Conservation (phyloP, 75 land plant species). For the Gnetum montanum region DNA sequence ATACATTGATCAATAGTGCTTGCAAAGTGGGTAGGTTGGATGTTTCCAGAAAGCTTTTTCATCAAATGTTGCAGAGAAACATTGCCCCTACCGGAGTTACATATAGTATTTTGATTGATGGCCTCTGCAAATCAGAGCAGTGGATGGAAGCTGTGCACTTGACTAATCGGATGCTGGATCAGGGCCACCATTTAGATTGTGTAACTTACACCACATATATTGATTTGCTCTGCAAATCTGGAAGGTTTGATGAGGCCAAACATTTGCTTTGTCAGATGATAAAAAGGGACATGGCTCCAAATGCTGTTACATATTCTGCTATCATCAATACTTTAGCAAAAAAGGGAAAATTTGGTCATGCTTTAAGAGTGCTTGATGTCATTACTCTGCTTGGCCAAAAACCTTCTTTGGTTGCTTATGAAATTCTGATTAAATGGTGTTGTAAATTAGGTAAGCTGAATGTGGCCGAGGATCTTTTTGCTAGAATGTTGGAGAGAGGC, state of each 20-base stretch:
- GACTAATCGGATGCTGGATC: conserved; percentile 29
- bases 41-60: conserved; percentile 3
- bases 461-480: conserved; percentile 4
- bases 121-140: conserved; percentile 14
- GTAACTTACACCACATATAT: conserved; percentile 27
- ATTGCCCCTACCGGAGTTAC: conserved; percentile 5
- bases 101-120: conserved; percentile 11
- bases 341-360: neutral
- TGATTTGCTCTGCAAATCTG: conserved; percentile 3
- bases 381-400: neutral
- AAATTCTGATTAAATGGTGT: neutral
- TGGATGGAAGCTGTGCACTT: conserved; percentile 20
- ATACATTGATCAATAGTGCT: neutral
- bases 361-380: neutral
- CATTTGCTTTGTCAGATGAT: neutral
- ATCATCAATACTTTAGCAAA: conserved; percentile 6
- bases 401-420: neutral
- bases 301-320: conserved; percentile 3
- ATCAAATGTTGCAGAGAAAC: conserved; percentile 2
- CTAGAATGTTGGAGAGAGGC: neutral
- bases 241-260: neutral
- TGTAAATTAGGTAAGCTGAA: conserved; percentile 5
- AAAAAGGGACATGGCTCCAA: neutral
- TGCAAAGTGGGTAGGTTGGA: conserved; percentile 7
- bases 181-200: conserved; percentile 23